Evolutionary conservation across 1,139 yeast genomes (phyloP).

Genomic region (Candida labiduridarum): DNA sequence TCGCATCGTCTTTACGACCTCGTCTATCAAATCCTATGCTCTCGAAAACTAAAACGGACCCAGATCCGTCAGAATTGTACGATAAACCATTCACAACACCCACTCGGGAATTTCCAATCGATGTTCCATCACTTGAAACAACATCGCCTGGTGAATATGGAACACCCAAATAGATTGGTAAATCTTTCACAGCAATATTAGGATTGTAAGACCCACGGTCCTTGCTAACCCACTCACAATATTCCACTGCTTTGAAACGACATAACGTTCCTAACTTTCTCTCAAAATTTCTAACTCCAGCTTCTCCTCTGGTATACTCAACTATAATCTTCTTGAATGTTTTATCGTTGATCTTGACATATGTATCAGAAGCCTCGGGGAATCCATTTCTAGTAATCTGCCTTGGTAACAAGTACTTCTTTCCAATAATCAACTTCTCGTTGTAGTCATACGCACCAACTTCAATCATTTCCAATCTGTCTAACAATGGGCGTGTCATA

Average conservation of each 20-base stretch:
- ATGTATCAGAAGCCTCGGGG: conserved; percentile 34
- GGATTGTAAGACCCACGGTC: conserved; percentile 30
- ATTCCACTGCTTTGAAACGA: conserved; percentile 81
- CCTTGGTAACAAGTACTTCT: conserved; percentile 74
- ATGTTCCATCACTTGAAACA: conserved; percentile 15
- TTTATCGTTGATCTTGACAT: conserved; percentile 42
- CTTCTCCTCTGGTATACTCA: conserved; percentile 73
- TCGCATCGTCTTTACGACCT: conserved; percentile 33
- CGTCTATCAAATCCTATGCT: conserved; percentile 63
- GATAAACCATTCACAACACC: conserved; percentile 94
- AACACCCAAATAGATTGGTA: conserved; percentile 55
- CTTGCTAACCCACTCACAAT: conserved; percentile 43
- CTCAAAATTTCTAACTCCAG: conserved; percentile 84
- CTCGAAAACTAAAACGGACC: conserved; percentile 81
- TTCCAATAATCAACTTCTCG: conserved; percentile 78
- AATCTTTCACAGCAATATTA: conserved; percentile 42
- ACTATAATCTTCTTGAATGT: conserved; percentile 64
- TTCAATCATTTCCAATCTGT: conserved; percentile 83
- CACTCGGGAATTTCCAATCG: conserved; percentile 40
- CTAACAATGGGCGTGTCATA: conserved; percentile 78
- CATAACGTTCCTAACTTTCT: conserved; percentile 73
- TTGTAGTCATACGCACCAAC: conserved; percentile 80
- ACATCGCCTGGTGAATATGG: conserved; percentile 37
- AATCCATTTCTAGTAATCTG: conserved; percentile 75
- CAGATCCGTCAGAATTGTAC: conserved; percentile 86